Evolutionary conservation across 768 basidiomycete genomes (phyloP), one percentile per base, ranked within the genome.

Genomic region (Podaxis mareebaensis): DNA sequence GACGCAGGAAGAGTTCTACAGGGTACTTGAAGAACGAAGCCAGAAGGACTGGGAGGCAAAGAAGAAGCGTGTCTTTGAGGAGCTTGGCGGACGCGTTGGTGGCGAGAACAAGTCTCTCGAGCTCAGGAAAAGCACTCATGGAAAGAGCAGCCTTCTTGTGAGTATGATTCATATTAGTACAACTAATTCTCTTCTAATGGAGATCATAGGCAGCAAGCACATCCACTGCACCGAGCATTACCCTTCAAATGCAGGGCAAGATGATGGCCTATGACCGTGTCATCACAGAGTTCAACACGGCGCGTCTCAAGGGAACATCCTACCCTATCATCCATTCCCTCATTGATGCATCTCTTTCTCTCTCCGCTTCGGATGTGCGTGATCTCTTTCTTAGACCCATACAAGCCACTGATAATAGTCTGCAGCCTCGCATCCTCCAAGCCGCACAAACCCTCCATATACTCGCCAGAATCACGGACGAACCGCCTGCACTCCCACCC

Each of bases 201-300:
- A 26, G 10, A 10, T 36, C 59, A 22, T 54, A 46, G 56, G 61
- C 53, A 64, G 78, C 76, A 6, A 77, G 74, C 65, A 57, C 55
- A 3, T 63, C 61, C 22, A 68, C 71, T 46, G 77, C 81, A 0
- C 86, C 89, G 0, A 86, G 81, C 64, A 75, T 89, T 22, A 86
- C 82, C 13, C 73, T 92, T 44, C 91, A 93, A 71, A 91, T 91
- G 89, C 95, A 96, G 74, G 87, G 84, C 75, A 93, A 92, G 76
- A 95, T 98, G 95, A 93, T 98, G 91, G 89, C 87, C 12, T 99
- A 98, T 73, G 92, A 96, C 78, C 86, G 87, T 53, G 88, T 92
- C 36, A 79, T 98, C 48, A 79, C 84, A 6, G 87, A 92, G 24
- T 78, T 98, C 56, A 95, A 97, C 77, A 75, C 80, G 42, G 85